Evolutionary conservation across 169 alveolate species (phyloP), one percentile per base, ranked within the genome.

Genomic region (Cytauxzoon felis): DNA sequence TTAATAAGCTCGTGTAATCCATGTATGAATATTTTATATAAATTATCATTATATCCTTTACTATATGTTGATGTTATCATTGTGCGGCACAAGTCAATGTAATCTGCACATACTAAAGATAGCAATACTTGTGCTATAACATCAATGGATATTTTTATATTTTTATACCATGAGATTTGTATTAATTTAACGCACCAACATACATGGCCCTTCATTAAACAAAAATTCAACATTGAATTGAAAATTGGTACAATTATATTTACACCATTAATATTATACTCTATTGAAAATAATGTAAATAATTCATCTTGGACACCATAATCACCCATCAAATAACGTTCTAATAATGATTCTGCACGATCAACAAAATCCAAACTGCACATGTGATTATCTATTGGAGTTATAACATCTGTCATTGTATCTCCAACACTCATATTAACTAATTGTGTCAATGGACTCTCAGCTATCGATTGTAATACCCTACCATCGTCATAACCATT

Each of bases 361-460:
- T 73, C 83, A 9, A 72, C 78, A 49, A 73, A 73, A 21, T 73
- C 78, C 60, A 34, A 26, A 24, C 18, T 64, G 59, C n/a, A 51
- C 57, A 16, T 47, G n/a, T 1, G 61, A 54, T 33, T 41, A 42
- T 70, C 70, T 9, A 72, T 60, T 16, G 82, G 82, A 16, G 82
- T 72, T 19, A 72, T 40, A 6, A 53, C 60, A 45, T 64, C 83
- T 2, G 59, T 50, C 47, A 56, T 45, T 7, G 71, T 58, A 23
- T n/a, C 70, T 2, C 23, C 58, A 32, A 60, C 54, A 7, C 61
- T 67, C 19, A 56, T 23, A 29, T 57, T 43, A 18, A 57, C 58
- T 19, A 73, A 57, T 45, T 73, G 83, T 18, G 83, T 73, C 50
- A 73, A 24, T 58, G 83, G 83, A 2, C 73, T 73, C 32, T 47